Evolutionary conservation across 1,139 yeast genomes (phyloP).

Genomic region (Kodamaea sp.): DNA sequence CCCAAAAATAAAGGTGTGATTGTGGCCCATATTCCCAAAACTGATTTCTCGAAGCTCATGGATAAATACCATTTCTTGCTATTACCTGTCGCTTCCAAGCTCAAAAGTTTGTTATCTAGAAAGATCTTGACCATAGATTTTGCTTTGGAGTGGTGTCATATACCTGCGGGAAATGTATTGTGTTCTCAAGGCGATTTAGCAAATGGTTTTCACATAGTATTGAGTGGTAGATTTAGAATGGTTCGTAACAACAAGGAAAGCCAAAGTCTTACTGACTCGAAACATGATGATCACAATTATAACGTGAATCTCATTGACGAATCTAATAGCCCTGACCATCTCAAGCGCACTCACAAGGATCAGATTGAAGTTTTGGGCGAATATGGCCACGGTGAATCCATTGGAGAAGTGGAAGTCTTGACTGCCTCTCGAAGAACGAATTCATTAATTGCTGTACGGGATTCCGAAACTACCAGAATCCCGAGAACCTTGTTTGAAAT

Average conservation of each 20-base stretch:
- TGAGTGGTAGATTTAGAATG: slow-evolving; percentile 87
- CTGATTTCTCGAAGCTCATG: slow-evolving; percentile 61
- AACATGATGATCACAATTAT: slow-evolving; percentile 15
- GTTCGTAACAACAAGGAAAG: slow-evolving; percentile 31
- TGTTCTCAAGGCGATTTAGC: slow-evolving; percentile 86
- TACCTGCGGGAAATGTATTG: slow-evolving; percentile 78
- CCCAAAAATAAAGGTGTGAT: slow-evolving; percentile 58
- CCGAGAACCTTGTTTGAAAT: slow-evolving; percentile 88
- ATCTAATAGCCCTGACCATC: slow-evolving; percentile 16
- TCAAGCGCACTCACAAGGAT: slow-evolving; percentile 12
- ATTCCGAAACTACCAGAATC: slow-evolving; percentile 89
- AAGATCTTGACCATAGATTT: slow-evolving; percentile 78
- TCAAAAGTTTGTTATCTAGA: slow-evolving; percentile 66
- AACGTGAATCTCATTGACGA: slow-evolving; percentile 23
- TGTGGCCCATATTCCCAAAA: slow-evolving; percentile 71
- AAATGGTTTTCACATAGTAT: slow-evolving; percentile 86
- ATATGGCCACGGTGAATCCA: slow-evolving; percentile 90
- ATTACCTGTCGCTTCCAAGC: slow-evolving; percentile 71
- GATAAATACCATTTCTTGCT: slow-evolving; percentile 79
- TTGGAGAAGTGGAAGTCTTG: slow-evolving; percentile 93
- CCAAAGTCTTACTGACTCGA: slow-evolving; percentile 9
- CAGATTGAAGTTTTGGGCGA: slow-evolving; percentile 61
- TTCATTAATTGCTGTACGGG: slow-evolving; percentile 85
- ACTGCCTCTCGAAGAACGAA: slow-evolving; percentile 76
- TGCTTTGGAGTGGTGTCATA: slow-evolving; percentile 93